phyloP scores from a whole-genome alignment of 768 basidiomycete genomes.

The Jaapia argillacea region DNA sequence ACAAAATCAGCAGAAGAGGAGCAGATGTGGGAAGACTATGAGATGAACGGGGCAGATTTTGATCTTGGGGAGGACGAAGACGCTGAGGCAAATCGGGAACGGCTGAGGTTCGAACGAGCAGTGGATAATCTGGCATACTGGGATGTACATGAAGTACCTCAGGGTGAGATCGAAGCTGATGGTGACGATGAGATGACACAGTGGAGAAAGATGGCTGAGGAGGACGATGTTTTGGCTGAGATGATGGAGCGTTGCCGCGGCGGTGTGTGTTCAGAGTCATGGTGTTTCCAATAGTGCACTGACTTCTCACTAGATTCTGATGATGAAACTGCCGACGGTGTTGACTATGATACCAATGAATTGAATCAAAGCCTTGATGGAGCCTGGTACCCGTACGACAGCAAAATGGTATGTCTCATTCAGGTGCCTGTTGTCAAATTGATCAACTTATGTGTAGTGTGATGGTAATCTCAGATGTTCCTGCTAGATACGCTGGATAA shows the following conservation, averaged over 20 bases:
- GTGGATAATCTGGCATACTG: neutral
- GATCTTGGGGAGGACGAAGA: neutral
- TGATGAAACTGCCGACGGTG: too few relatives aligned
- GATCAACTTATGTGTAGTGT: too few relatives aligned
- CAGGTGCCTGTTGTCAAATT: too few relatives aligned
- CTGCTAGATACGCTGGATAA: conserved; percentile 15
- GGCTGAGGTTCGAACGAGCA: neutral
- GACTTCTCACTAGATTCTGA: too few relatives aligned
- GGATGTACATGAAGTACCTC: neutral
- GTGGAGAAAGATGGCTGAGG: neutral
- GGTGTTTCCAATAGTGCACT: too few relatives aligned
- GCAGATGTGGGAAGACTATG: neutral
- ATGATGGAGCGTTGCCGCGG: too few relatives aligned
- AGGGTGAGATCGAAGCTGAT: neutral
- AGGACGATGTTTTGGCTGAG: neutral
- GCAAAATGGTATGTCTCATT: neutral
- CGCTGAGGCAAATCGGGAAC: too few relatives aligned
- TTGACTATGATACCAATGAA: too few relatives aligned
- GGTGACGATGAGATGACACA: neutral
- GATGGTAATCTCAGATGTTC: conserved; percentile 14
- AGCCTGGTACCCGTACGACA: neutral
- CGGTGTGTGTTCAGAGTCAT: too few relatives aligned
- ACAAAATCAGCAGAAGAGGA: neutral
- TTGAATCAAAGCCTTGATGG: too few relatives aligned
- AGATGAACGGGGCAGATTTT: neutral